Evolutionary conservation across 495 filamentous ascomycete genomes (phyloP).

Genomic region (Neurospora sp.): DNA sequence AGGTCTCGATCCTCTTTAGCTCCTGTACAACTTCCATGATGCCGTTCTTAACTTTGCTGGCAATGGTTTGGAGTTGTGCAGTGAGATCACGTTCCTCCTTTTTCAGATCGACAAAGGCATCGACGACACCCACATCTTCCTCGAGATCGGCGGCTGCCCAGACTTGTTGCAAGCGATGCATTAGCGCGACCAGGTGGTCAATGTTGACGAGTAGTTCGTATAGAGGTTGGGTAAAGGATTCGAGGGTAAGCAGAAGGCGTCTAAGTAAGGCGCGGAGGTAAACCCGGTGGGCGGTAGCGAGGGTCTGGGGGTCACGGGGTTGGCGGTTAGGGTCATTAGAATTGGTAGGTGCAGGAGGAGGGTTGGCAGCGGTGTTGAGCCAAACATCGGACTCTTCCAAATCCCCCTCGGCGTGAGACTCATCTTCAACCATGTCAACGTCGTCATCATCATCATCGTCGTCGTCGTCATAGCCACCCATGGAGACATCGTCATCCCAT

Average conservation of each 20-base stretch:
- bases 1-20: conserved; percentile 28
- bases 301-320: conserved; percentile 66
- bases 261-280: conserved; percentile 59
- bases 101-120: conserved; percentile 57
- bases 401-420: conserved; percentile 5
- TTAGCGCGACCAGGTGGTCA: conserved; percentile 67
- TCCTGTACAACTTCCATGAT: conserved; percentile 53
- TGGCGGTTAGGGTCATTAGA: conserved; percentile 9
- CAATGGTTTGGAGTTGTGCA: conserved; percentile 43
- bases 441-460: conserved; percentile 1
- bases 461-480: not conserved
- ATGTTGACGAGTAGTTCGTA: conserved; percentile 59
- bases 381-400: not conserved
- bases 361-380: not conserved
- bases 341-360: not conserved
- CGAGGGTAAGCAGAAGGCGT: conserved; percentile 60
- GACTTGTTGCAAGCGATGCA: conserved; percentile 58
- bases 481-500: not conserved
- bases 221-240: conserved; percentile 57
- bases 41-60: conserved; percentile 43
- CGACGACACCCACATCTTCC: conserved; percentile 65
- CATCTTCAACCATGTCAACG: conserved; percentile 12
- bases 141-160: conserved; percentile 69
- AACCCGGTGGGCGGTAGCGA: conserved; percentile 64
- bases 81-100: conserved; percentile 57